phyloP scores from a whole-genome alignment of 2,329 filamentous ascomycete genomes.

The Plenodomus tracheiphilus region DNA sequence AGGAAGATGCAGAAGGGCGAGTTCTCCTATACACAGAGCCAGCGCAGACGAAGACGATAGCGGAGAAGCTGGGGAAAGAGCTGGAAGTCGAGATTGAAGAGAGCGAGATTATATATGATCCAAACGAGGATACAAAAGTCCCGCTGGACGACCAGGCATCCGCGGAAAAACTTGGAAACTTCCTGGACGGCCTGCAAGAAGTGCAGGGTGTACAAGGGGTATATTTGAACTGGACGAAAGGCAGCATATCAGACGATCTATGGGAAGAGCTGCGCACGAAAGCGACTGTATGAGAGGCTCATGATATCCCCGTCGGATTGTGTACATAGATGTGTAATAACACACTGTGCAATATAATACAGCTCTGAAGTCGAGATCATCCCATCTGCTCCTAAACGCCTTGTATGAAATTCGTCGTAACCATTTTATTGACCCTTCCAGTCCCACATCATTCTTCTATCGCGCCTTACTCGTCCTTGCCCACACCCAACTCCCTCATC shows the following conservation, averaged over 20 bases:
- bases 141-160: slow-evolving; percentile 61
- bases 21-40: slow-evolving; percentile 74
- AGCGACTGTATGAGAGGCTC: slow-evolving; percentile 31
- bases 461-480: slow-evolving; percentile 16
- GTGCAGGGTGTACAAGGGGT: slow-evolving; percentile 78
- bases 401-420: background rate
- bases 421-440: background rate
- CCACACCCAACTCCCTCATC: slow-evolving; percentile 19
- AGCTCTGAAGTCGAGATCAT: background rate
- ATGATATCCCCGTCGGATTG: slow-evolving; percentile 1
- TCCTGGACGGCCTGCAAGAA: slow-evolving; percentile 66
- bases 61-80: slow-evolving; percentile 64
- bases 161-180: slow-evolving; percentile 60
- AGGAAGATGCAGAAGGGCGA: slow-evolving; percentile 68
- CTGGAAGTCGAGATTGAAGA: slow-evolving; percentile 70
- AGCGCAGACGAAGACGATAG: slow-evolving; percentile 64
- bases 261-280: slow-evolving; percentile 47
- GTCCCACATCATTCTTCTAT: background rate
- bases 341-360: slow-evolving; percentile 5
- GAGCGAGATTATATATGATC: slow-evolving; percentile 81
- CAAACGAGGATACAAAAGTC: slow-evolving; percentile 78
- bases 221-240: slow-evolving; percentile 67
- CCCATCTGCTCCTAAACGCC: background rate
- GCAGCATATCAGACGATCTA: slow-evolving; percentile 41
- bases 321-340: slow-evolving; percentile 32